Conservation (phyloP, 2,329 filamentous ascomycete species). For the Fusarium equiseti region DNA sequence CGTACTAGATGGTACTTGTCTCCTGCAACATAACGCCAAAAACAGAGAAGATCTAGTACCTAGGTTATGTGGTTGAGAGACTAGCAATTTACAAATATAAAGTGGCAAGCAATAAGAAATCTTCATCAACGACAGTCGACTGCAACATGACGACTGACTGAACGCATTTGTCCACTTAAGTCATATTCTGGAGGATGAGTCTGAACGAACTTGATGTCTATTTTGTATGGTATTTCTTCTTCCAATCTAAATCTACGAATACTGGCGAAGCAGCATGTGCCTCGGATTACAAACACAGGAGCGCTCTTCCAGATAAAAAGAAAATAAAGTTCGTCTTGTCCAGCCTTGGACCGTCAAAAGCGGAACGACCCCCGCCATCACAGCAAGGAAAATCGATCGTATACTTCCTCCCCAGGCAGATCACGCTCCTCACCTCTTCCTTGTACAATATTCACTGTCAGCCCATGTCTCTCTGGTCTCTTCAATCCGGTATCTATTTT, state of each 20-base stretch:
- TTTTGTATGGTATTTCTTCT: not conserved
- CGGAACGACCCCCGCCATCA: slow-evolving; percentile 13
- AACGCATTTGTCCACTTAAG: slow-evolving; percentile 6
- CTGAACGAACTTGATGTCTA: not conserved
- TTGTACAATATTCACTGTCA: not conserved
- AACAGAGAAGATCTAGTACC: not conserved
- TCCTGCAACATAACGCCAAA: not conserved
- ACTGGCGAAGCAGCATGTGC: not conserved
- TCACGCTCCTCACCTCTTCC: not conserved
- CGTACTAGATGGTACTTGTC: not conserved
- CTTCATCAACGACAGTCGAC: not conserved
- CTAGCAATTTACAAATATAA: not conserved
- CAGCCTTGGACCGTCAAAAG: slow-evolving; percentile 14
- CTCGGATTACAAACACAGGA: slow-evolving; percentile 15
- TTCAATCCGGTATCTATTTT: not conserved
- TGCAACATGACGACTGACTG: slow-evolving; percentile 5
- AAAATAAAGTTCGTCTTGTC: slow-evolving; percentile 11
- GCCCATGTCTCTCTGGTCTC: not conserved
- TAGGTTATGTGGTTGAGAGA: not conserved
- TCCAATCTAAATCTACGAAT: slow-evolving; percentile 4
- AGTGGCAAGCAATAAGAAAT: not conserved
- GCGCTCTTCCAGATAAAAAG: not conserved
- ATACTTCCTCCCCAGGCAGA: slow-evolving; percentile 5
- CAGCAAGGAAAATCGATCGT: slow-evolving; percentile 15
- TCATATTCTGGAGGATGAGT: not conserved